Evolutionary conservation across 2,329 filamentous ascomycete species (phyloP).

Genomic region (Phaeophleospora eucalypticola): DNA sequence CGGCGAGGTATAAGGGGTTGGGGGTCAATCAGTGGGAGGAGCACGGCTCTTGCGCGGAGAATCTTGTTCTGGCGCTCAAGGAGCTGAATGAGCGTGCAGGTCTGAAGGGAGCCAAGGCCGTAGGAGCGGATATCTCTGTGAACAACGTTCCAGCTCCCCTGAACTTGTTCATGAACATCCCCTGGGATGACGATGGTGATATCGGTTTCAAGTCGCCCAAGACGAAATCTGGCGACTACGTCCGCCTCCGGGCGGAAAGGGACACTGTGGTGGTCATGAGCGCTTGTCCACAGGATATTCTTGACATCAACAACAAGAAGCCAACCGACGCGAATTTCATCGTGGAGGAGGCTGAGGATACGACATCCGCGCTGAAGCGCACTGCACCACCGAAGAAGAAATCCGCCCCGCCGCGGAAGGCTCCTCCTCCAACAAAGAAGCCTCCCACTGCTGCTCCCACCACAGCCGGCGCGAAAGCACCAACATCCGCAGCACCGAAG

Average conservation of each 20-base stretch:
- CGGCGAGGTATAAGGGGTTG: slow-evolving; percentile 39
- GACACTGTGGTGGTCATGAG: slow-evolving; percentile 47
- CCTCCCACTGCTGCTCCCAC: background rate
- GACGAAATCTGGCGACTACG: slow-evolving; percentile 41
- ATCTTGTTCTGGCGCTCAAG: slow-evolving; percentile 46
- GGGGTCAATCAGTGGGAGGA: slow-evolving; percentile 43
- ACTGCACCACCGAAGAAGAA: slow-evolving; percentile 22
- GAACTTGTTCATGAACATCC: slow-evolving; percentile 48
- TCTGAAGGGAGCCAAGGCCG: slow-evolving; percentile 43
- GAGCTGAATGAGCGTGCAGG: slow-evolving; percentile 46
- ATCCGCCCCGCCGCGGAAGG: slow-evolving; percentile 16
- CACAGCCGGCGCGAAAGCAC: background rate
- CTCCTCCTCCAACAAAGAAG: slow-evolving; percentile 6
- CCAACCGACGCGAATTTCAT: slow-evolving; percentile 44
- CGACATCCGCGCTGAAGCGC: slow-evolving; percentile 17
- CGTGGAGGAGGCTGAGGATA: slow-evolving; percentile 30
- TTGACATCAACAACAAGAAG: slow-evolving; percentile 40
- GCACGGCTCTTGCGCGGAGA: slow-evolving; percentile 47
- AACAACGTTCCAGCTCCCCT: slow-evolving; percentile 46
- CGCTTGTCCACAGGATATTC: slow-evolving; percentile 45
- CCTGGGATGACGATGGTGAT: slow-evolving; percentile 39
- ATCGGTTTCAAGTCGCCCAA: slow-evolving; percentile 40
- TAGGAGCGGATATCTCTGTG: slow-evolving; percentile 47
- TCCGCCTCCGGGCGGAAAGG: slow-evolving; percentile 41
- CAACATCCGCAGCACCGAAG: background rate